A percentile compares a stretch with the other conserved stretches of the same genome.
These are phyloP conservation scores for Amylocystis lapponica DNA, from an alignment of 768 basidiomycete species.

Conservation along the genomic window DNA sequence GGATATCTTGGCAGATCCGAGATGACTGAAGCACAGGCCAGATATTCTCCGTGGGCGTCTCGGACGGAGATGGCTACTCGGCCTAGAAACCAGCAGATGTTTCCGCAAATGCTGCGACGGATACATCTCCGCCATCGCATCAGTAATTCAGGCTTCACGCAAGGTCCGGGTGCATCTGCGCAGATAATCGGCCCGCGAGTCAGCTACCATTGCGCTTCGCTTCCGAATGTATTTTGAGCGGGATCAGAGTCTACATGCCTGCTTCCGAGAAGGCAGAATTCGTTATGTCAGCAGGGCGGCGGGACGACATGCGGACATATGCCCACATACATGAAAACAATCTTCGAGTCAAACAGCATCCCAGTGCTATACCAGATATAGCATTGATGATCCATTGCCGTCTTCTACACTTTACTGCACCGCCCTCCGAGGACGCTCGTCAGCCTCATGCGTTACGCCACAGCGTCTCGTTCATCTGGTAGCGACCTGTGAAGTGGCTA, in stretches of 20 bases:
- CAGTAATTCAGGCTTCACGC: too few species aligned
- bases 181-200: conserved; percentile 1
- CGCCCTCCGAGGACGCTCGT: background rate
- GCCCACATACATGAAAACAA: conserved; percentile 2
- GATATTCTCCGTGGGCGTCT: background rate
- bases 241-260: background rate
- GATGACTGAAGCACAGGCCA: background rate
- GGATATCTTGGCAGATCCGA: conserved; percentile 1
- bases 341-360: background rate
- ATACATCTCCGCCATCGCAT: conserved; percentile 2
- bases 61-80: conserved; percentile 1
- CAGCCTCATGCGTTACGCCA: conserved; percentile 14
- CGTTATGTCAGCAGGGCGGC: conserved; percentile 1
- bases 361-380: conserved; percentile 2
- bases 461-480: conserved; percentile 5
- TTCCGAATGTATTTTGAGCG: background rate
- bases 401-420: background rate
- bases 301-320: background rate
- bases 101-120: background rate
- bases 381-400: conserved; percentile 6
- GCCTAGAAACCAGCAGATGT: background rate
- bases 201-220: background rate
- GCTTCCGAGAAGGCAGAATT: background rate
- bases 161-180: too few species aligned
- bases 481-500: conserved; percentile 8